These are phyloP conservation scores for Cladosporium cucumerinum DNA, from an alignment of 2,329 filamentous ascomycete species.

Conservation along the genomic window DNA sequence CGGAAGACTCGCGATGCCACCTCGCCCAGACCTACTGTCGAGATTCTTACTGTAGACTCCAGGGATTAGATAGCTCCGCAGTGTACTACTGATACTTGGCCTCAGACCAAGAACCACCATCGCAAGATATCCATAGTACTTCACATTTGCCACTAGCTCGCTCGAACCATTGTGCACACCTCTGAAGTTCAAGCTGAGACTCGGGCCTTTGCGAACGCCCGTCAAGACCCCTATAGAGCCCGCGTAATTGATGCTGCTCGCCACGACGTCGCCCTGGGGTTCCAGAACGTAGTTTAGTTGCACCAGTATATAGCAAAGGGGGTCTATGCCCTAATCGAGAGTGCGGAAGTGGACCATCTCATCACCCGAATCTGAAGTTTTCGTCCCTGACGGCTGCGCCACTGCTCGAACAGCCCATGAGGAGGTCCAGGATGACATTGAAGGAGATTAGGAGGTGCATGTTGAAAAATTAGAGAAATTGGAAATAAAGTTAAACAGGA, in stretches of 20 bases:
- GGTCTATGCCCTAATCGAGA: slow-evolving; percentile 47
- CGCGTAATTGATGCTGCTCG: slow-evolving; percentile 49
- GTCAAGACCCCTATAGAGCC: slow-evolving; percentile 53
- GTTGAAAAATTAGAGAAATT: no score
- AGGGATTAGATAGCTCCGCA: slow-evolving; percentile 46
- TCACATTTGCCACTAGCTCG: slow-evolving; percentile 33
- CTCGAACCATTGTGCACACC: slow-evolving; percentile 45
- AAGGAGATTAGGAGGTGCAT: slow-evolving; percentile 60
- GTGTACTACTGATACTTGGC: slow-evolving; percentile 51
- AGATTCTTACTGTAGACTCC: neutral
- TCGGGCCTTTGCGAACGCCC: slow-evolving; percentile 47
- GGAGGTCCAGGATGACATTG: slow-evolving; percentile 60
- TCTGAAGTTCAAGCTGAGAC: slow-evolving; percentile 51
- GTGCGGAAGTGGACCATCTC: slow-evolving; percentile 57
- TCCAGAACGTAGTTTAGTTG: slow-evolving; percentile 40
- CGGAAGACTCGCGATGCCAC: neutral
- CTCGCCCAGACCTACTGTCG: neutral
- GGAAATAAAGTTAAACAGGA: no score
- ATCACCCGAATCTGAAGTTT: no score
- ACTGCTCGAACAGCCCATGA: slow-evolving; percentile 65
- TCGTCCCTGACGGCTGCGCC: slow-evolving; percentile 33
- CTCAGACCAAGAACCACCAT: slow-evolving; percentile 54
- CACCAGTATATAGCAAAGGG: slow-evolving; percentile 41
- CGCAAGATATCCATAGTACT: slow-evolving; percentile 49
- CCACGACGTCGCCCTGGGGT: slow-evolving; percentile 39